Percentiles rank a stretch among this genome's conserved stretches.
These are phyloP conservation scores for Nelumbo lutea DNA, from an alignment of 164 flowering plant species.

Conservation along the genomic window DNA sequence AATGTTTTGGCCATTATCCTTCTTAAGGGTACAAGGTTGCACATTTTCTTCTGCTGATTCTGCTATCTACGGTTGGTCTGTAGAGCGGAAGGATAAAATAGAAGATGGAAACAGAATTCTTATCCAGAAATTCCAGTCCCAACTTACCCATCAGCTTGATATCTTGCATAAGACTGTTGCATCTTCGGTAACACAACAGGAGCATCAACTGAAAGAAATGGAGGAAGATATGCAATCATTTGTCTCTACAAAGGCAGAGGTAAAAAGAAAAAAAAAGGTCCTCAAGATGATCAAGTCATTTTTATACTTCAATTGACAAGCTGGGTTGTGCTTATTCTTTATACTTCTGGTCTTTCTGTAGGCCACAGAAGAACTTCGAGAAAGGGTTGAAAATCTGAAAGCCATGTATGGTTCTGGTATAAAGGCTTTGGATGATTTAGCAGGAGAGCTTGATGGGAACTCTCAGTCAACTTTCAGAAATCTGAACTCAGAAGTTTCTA, in stretches of 20 bases:
- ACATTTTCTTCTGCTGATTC: too few species aligned
- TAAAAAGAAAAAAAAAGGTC: conserved; percentile 13
- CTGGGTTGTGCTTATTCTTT: neutral
- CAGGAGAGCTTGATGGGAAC: conserved; percentile 76
- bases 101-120: conserved; percentile 81
- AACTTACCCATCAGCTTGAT: conserved; percentile 81
- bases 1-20: conserved; percentile 1
- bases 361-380: conserved; percentile 90
- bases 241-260: conserved; percentile 83
- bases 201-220: conserved; percentile 80
- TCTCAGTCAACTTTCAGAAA: conserved; percentile 59
- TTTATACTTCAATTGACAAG: neutral
- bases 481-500: conserved; percentile 73
- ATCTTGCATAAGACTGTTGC: conserved; percentile 81
- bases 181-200: conserved; percentile 74
- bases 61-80: conserved; percentile 2
- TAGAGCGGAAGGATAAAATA: conserved; percentile 89
- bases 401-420: conserved; percentile 72
- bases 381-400: conserved; percentile 55
- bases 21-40: neutral
- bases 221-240: conserved; percentile 94
- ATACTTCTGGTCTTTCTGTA: conserved; percentile 20
- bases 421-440: conserved; percentile 69
- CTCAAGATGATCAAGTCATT: neutral
- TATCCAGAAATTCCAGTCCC: conserved; percentile 70